Evolutionary conservation across 2,329 filamentous ascomycete species (phyloP), one percentile per base, ranked within the genome.

Genomic region (Tothia fuscella): DNA sequence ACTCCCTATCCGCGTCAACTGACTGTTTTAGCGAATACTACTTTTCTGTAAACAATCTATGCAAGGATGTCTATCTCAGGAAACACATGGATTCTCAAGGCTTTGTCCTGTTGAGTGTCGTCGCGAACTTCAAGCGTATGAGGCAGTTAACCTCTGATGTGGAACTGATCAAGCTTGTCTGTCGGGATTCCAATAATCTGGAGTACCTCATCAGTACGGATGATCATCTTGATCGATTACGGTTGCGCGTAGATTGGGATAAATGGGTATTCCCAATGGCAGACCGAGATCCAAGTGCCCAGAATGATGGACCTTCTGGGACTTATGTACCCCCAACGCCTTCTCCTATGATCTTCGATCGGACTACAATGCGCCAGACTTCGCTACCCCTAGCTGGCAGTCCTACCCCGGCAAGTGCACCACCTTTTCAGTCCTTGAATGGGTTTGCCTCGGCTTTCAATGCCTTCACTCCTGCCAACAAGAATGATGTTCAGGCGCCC

Each of bases 1-100:
- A 14, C 22, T 24, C 10, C 13, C 13, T 2, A 22, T 28, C 30
- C 13, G 38, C 41, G 17, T 57, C 63, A 56, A 66, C 47, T 31
- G 13, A 57, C n/a, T n/a, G n/a, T 49, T 66, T 72, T 55, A 73
- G 87, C 28, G 86, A 94, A 54, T 98, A 95, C 66, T 98, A 98
- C 63, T 94, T 98, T 64, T 96, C 89, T 0, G 74, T 94, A 21
- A 84, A 95, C 55, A 98, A 98, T 57, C 71, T 96, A 38, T 83
- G 85, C 71, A 95, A 94, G 63, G 91, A 98, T 55, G 71, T 84
- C 54, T 96, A 78, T 61, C 70, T 98, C 45, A 80, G 91, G 44
- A 79, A 76, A 53, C 80, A 88, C 52, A 96, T 98, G 91, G 89
- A 98, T 57, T 84, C 82, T 1, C 84, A 96, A 59, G 91, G 91